These are phyloP conservation scores for Aaosphaeria pasadenensis DNA, from an alignment of 2,329 filamentous ascomycete species.

Conservation along the genomic window DNA sequence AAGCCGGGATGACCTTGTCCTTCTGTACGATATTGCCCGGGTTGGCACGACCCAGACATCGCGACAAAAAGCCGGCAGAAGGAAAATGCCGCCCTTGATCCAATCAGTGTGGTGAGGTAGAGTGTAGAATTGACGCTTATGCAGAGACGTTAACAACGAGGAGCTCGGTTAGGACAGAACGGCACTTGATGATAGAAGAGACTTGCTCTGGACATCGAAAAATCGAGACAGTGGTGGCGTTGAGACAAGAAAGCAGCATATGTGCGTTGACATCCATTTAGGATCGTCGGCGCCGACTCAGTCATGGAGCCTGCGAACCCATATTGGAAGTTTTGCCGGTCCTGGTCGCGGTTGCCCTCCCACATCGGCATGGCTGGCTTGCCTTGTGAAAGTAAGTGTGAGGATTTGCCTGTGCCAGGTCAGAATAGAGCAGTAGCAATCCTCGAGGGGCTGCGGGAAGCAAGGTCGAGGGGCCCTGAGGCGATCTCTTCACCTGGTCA, in stretches of 20 bases:
- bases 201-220: background rate
- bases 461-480: constrained; percentile 37
- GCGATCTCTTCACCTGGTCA: constrained; percentile 28
- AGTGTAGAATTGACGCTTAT: constrained; percentile 36
- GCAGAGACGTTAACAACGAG: constrained; percentile 34
- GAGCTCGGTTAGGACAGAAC: constrained; percentile 28
- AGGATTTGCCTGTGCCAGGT: constrained; percentile 15
- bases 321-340: constrained; percentile 5
- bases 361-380: constrained; percentile 7
- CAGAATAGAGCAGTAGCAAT: constrained; percentile 20
- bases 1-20: constrained; percentile 28
- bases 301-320: too few species aligned
- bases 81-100: constrained; percentile 11
- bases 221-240: constrained; percentile 10
- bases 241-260: background rate
- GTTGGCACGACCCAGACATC: constrained; percentile 27
- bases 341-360: constrained; percentile 11
- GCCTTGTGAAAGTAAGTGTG: constrained; percentile 13
- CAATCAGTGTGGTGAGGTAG: constrained; percentile 21
- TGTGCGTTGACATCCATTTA: background rate
- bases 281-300: constrained; percentile 11
- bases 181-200: constrained; percentile 30
- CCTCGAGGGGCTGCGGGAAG: constrained; percentile 36
- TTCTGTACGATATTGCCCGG: constrained; percentile 17
- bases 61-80: constrained; percentile 30